These are phyloP conservation scores for Trametes cinnabarina DNA, from an alignment of 768 basidiomycete species.

Conservation along the genomic window DNA sequence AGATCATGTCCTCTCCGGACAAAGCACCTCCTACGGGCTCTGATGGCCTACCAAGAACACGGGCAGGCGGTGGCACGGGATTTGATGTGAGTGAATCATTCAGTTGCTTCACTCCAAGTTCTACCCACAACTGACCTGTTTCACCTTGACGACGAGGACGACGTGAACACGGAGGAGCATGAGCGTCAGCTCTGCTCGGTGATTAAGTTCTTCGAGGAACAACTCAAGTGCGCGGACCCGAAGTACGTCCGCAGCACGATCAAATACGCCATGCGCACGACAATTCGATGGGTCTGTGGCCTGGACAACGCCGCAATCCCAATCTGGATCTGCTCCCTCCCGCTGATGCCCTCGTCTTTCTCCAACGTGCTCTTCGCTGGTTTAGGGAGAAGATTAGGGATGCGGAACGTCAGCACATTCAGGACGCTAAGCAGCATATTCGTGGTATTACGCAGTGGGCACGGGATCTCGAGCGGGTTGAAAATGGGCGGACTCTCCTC, in stretches of 20 bases:
- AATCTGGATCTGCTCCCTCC: no score
- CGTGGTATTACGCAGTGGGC: no score
- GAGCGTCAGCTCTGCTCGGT: not conserved
- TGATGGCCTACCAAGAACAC: constrained; percentile 4
- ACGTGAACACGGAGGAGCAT: not conserved
- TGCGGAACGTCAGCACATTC: no score
- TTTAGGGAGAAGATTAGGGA: no score
- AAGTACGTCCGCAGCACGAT: not conserved
- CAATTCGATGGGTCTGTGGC: not conserved
- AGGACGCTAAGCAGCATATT: no score
- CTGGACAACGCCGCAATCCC: no score
- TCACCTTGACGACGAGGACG: not conserved
- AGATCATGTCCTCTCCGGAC: constrained; percentile 16
- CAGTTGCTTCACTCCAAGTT: not conserved
- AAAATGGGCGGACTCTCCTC: no score
- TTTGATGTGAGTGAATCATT: constrained; percentile 4
- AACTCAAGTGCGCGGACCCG: not conserved
- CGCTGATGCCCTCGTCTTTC: no score
- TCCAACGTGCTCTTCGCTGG: no score
- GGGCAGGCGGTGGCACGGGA: constrained; percentile 7
- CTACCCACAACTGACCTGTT: no score
- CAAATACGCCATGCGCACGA: not conserved
- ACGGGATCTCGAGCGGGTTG: no score
- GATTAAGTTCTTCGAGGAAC: not conserved
- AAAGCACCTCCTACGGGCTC: constrained; percentile 6